Evolutionary conservation across 2,329 filamentous ascomycete genomes (phyloP).

Genomic region (Chaetomium sp.): DNA sequence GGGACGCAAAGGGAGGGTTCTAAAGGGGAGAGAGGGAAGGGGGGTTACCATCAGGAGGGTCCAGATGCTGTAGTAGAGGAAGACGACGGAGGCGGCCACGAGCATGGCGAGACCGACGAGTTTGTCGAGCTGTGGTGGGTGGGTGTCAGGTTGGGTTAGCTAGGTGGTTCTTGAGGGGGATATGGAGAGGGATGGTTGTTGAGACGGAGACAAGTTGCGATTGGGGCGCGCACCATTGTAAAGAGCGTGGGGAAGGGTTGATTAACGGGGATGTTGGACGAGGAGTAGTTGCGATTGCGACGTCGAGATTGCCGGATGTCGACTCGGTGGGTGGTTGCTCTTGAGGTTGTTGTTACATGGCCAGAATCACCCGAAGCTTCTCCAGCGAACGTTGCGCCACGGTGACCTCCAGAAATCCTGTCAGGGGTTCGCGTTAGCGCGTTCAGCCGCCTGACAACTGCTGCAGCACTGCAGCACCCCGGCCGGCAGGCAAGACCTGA

Average conservation of each 20-base stretch:
- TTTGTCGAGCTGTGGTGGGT: conserved; percentile 71
- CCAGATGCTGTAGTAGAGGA: conserved; percentile 93
- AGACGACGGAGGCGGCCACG: conserved; percentile 57
- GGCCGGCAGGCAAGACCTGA: background rate
- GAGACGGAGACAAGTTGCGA: background rate
- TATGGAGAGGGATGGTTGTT: background rate
- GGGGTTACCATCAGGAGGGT: conserved; percentile 81
- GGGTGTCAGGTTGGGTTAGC: background rate
- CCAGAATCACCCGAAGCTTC: conserved; percentile 7
- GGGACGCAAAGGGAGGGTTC: conserved; percentile 4
- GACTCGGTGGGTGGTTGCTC: background rate
- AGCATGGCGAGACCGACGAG: conserved; percentile 62
- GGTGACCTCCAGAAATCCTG: conserved; percentile 13
- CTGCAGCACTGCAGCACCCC: conserved; percentile 2
- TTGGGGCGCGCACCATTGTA: conserved; percentile 14
- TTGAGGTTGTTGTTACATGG: conserved; percentile 6
- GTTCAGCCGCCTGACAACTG: background rate
- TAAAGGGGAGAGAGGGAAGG: background rate
- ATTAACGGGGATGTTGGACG: background rate
- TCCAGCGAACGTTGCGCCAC: conserved; percentile 9
- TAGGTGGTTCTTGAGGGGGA: conserved; percentile 2
- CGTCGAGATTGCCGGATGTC: background rate
- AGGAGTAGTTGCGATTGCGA: background rate
- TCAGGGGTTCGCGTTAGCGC: conserved; percentile 20
- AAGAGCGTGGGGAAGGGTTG: background rate